Evolutionary conservation across 192 early-diverging fungal species (phyloP).

Genomic region (Coemansia sp.): DNA sequence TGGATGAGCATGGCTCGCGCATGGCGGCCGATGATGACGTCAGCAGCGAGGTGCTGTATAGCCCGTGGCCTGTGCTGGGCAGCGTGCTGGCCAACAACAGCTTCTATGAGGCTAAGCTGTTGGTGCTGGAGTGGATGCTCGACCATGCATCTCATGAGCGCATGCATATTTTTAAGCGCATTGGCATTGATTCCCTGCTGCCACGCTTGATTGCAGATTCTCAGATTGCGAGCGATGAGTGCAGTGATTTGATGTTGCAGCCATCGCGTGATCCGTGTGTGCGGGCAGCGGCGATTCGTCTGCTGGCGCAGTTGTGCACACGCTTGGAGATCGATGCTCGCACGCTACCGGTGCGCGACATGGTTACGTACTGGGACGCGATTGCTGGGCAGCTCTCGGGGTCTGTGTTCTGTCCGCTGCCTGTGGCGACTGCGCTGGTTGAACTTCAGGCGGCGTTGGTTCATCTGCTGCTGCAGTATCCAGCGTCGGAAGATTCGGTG

Average conservation of each 20-base stretch:
- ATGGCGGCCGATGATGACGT: constrained; percentile 2
- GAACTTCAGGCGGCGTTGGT: constrained; percentile 41
- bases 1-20: constrained; percentile 22
- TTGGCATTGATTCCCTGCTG: constrained; percentile 30
- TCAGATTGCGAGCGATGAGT: not conserved
- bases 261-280: constrained; percentile 32
- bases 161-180: constrained; percentile 34
- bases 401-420: constrained; percentile 26
- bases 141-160: constrained; percentile 27
- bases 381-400: constrained; percentile 18
- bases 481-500: not conserved
- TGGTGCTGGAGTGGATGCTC: constrained; percentile 42
- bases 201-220: constrained; percentile 17
- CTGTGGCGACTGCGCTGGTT: constrained; percentile 38
- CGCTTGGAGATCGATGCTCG: constrained; percentile 30
- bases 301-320: constrained; percentile 42
- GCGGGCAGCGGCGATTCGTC: constrained; percentile 20
- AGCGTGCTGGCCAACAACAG: constrained; percentile 24
- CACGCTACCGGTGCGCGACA: constrained; percentile 23
- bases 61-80: constrained; percentile 28
- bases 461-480: constrained; percentile 23
- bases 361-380: constrained; percentile 38
- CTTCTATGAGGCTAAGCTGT: constrained; percentile 49
- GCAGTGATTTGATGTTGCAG: not conserved
- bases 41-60: constrained; percentile 31